phyloP scores from a whole-genome alignment of 768 basidiomycete species.

The Leccinum boreale region DNA sequence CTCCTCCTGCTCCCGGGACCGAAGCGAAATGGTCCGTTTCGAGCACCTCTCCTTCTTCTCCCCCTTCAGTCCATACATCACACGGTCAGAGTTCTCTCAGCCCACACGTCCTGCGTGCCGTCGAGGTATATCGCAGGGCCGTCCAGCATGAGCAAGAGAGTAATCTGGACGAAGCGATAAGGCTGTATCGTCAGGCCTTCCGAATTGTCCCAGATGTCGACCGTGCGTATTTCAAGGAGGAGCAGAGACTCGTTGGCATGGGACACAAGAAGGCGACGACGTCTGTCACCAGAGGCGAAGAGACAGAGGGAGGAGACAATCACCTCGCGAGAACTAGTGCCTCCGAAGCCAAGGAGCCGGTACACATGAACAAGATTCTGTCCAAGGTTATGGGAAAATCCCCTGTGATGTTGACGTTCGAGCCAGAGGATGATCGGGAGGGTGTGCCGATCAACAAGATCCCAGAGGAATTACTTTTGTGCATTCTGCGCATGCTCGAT shows the following conservation, averaged over 20 bases:
- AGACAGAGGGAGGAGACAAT: conserved; percentile 63
- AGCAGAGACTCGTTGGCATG: conserved; percentile 41
- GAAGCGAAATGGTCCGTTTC: conserved; percentile 12
- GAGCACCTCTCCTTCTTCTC: conserved; percentile 6
- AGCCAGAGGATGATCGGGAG: conserved; percentile 64
- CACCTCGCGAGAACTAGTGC: conserved; percentile 63
- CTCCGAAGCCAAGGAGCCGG: conserved; percentile 32
- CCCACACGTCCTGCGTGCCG: conserved; percentile 43
- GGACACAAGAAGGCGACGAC: conserved; percentile 68
- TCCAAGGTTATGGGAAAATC: conserved; percentile 49
- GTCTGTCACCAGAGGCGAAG: conserved; percentile 67
- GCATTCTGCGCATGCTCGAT: conserved; percentile 66
- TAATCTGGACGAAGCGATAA: conserved; percentile 70
- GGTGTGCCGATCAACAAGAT: conserved; percentile 53
- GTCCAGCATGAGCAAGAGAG: conserved; percentile 71
- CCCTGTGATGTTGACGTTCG: conserved; percentile 50
- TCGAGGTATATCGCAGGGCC: conserved; percentile 67
- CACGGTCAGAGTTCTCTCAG: conserved; percentile 31
- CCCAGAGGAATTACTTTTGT: conserved; percentile 75
- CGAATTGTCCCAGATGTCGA: conserved; percentile 76
- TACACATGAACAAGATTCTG: conserved; percentile 38
- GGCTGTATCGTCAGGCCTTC: conserved; percentile 78
- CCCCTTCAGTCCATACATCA: conserved; percentile 17
- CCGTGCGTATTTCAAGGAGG: conserved; percentile 59
- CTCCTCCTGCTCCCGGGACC: background rate